These are phyloP conservation scores for Pythium biforme DNA, from an alignment of 352 stramenopile species.

Conservation along the genomic window DNA sequence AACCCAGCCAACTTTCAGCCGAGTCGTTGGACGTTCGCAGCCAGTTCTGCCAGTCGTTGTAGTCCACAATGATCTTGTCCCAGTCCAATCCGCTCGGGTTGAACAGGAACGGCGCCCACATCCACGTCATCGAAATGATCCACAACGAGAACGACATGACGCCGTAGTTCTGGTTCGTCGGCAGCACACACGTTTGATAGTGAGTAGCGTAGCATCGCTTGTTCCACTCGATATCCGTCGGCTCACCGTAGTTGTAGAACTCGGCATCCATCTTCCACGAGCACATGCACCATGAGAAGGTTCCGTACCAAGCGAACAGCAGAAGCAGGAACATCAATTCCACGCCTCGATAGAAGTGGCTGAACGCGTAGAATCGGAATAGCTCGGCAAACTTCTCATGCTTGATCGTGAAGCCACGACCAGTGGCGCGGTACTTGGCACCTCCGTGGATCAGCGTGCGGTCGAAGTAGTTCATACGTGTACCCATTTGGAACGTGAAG, in stretches of 20 bases:
- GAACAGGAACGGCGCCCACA: slow-evolving; percentile 90
- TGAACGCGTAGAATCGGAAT: slow-evolving; percentile 97
- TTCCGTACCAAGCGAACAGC: slow-evolving; percentile 89
- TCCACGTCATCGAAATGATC: slow-evolving; percentile 91
- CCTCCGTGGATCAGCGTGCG: slow-evolving; percentile 97
- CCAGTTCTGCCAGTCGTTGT: slow-evolving; percentile 94
- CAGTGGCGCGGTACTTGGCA: slow-evolving; percentile 97
- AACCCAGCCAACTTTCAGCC: slow-evolving; percentile 84
- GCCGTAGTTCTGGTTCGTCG: slow-evolving; percentile 96
- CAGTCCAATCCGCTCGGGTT: slow-evolving; percentile 98
- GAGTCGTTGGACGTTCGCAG: slow-evolving; percentile 88
- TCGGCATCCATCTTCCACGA: slow-evolving; percentile 67
- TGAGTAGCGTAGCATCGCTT: slow-evolving; percentile 76
- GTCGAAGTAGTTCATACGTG: slow-evolving; percentile 98
- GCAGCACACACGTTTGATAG: slow-evolving; percentile 90
- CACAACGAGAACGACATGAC: slow-evolving; percentile 97
- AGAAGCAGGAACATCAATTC: slow-evolving; percentile 90
- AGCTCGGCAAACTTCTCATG: slow-evolving; percentile 97
- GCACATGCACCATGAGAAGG: slow-evolving; percentile 92
- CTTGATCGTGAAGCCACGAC: slow-evolving; percentile 98
- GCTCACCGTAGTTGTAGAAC: slow-evolving; percentile 78
- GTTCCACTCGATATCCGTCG: slow-evolving; percentile 73
- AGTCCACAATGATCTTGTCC: slow-evolving; percentile 95
- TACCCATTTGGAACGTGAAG: slow-evolving; percentile 99
- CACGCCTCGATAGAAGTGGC: slow-evolving; percentile 97